A percentile compares a stretch with the other conserved stretches of the same genome.
Evolutionary conservation across 164 flowering plant genomes (phyloP).

Genomic region (Umbellularia californica): DNA sequence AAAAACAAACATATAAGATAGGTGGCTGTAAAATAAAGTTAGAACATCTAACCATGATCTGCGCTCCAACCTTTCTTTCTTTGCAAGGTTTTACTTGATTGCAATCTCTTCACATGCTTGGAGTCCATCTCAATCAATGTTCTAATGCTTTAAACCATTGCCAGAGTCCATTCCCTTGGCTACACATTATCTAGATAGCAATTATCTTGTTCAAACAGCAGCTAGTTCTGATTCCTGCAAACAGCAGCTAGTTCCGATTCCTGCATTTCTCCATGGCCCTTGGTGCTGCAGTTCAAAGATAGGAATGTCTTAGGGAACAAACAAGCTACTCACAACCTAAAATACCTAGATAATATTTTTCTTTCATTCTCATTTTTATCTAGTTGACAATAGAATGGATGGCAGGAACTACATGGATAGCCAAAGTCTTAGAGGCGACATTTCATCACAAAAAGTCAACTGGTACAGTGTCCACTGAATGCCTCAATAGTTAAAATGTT

Average conservation of each 20-base stretch:
- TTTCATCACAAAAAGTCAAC: too few relatives aligned
- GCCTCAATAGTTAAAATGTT: too few relatives aligned
- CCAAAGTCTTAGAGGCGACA: too few relatives aligned
- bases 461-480: too few relatives aligned
- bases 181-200: background rate
- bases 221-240: slow-evolving; percentile 51
- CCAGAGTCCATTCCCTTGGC: background rate
- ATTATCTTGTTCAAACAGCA: slow-evolving; percentile 8
- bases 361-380: background rate
- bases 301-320: background rate
- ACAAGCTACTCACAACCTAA: background rate
- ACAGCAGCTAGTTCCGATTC: slow-evolving; percentile 37
- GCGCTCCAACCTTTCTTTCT: background rate
- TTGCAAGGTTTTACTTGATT: background rate
- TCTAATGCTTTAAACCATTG: background rate
- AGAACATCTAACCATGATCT: background rate
- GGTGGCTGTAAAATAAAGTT: background rate
- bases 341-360: background rate
- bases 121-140: background rate
- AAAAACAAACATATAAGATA: background rate
- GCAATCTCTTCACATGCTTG: background rate
- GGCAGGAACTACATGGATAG: background rate
- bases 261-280: slow-evolving; percentile 75
- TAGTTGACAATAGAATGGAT: background rate
- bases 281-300: slow-evolving; percentile 47